These are phyloP conservation scores for Coprinopsis strossmayeri DNA, from an alignment of 768 basidiomycete species.

Conservation along the genomic window DNA sequence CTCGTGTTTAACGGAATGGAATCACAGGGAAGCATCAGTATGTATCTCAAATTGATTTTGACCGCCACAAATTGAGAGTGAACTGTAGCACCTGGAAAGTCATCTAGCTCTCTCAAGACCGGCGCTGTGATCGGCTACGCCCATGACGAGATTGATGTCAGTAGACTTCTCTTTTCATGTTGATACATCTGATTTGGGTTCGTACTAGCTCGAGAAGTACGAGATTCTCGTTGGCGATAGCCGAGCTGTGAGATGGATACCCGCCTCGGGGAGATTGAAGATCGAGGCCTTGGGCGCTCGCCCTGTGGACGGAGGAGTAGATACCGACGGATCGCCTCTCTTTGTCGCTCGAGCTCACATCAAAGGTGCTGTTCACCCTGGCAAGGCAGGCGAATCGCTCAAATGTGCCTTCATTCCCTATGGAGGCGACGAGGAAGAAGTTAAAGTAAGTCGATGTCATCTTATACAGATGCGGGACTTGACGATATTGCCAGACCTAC, in stretches of 20 bases:
- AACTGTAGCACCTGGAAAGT: constrained; percentile 58
- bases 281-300: constrained; percentile 32
- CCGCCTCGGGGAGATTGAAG: constrained; percentile 38
- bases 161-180: constrained; percentile 3
- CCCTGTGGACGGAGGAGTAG: constrained; percentile 66
- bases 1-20: not conserved
- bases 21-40: constrained; percentile 48
- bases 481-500: constrained; percentile 28
- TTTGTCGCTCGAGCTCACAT: constrained; percentile 56
- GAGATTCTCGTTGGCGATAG: constrained; percentile 68
- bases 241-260: constrained; percentile 52
- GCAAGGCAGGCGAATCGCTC: constrained; percentile 52
- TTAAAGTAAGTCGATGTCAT: constrained; percentile 31
- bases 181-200: constrained; percentile 20
- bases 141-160: constrained; percentile 53
- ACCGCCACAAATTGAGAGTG: constrained; percentile 8
- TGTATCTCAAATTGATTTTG: constrained; percentile 19
- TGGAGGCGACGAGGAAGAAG: constrained; percentile 41
- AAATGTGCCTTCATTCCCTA: constrained; percentile 57
- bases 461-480: not conserved
- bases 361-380: constrained; percentile 48
- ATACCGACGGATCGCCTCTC: constrained; percentile 52
- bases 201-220: constrained; percentile 47
- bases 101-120: constrained; percentile 47
- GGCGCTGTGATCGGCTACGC: constrained; percentile 61